Evolutionary conservation across 1,284 basidiomycete genomes (phyloP), one percentile per base, ranked within the genome.

Genomic region (Fistulinella staudtii): DNA sequence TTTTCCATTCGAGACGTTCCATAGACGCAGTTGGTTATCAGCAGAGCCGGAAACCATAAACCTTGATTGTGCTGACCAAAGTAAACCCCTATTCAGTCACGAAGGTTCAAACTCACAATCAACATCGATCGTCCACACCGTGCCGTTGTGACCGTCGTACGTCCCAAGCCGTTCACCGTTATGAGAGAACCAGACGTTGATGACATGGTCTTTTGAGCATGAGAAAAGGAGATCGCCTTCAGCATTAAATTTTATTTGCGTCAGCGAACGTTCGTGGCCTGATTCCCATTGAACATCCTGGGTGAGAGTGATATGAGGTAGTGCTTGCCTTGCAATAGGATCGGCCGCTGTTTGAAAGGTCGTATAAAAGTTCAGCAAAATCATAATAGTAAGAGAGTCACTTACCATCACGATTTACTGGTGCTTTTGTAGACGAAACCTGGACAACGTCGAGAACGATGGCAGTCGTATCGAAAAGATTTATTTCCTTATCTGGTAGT

Each of bases 161-260:
- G 96, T 99, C 38, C 95, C 96, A 58, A 99, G 71, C 49, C 96
- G 78, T 74, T 99, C 95, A 53, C 96, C 96, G 63, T 99, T 99
- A 62, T 96, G 92, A n/a, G 94, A 89, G 71, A 84, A 98, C 93
- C 94, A 97, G 39, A 91, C 93, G 63, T 97, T 98, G 68, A 98
- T 91, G 58, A 91, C 68, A 59, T 88, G 80, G 67, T 99, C 95
- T 77, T 99, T 99, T 60, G 93, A 94, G 61, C 87, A 91, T 22
- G 93, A 88, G 71, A 99, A 98, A 45, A 99, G 78, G 11, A 99
- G 76, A 68, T 99, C 95, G 54, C 95, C 95, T 66, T 99, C 95
- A 46, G 76, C 72, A 76, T 99, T 99, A 79, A 94, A 92, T 72
- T 89, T 90, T 76, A 93, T 87, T 71, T 95, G 92, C n/a, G 93